These are phyloP conservation scores for Dalbergia oliveri DNA, from an alignment of 306 rosid species.

Conservation along the genomic window DNA sequence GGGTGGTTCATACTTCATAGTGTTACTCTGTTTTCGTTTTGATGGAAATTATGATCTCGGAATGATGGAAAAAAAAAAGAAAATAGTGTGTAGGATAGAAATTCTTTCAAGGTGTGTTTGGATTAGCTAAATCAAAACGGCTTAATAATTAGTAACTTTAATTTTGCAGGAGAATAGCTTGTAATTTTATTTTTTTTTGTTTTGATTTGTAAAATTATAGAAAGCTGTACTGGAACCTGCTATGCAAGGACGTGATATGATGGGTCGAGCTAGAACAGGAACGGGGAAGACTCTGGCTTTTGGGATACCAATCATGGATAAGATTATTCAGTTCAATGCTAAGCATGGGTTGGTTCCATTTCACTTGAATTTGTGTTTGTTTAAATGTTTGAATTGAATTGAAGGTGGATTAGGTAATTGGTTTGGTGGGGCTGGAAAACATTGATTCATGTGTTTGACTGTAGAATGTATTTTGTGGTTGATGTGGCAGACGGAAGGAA, in stretches of 20 bases:
- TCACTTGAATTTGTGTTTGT: not conserved
- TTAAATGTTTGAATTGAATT: conserved; percentile 20
- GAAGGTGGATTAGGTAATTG: conserved; percentile 18
- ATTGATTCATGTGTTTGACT: conserved; percentile 10
- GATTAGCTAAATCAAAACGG: too few relatives aligned
- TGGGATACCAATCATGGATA: conserved; percentile 94
- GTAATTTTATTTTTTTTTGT: not conserved
- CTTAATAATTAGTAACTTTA: too few relatives aligned
- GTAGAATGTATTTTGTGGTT: conserved; percentile 13
- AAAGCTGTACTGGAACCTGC: conserved; percentile 97
- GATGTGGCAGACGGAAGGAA: conserved; percentile 73
- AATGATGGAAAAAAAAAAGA: not conserved
- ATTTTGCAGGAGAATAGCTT: not conserved
- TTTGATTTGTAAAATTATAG: conserved; percentile 49
- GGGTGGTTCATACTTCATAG: not conserved
- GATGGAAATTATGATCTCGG: not conserved
- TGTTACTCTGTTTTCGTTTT: conserved; percentile 1
- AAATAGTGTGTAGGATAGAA: not conserved
- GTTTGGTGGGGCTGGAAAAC: not conserved
- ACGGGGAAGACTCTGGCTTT: conserved; percentile 99
- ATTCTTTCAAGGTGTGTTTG: not conserved
- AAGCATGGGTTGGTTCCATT: conserved; percentile 77
- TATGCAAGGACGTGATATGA: conserved; percentile 98
- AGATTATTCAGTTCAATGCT: conserved; percentile 79
- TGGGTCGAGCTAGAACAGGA: conserved; percentile 98